A percentile compares a stretch with the other conserved stretches of the same genome.
phyloP scores from a whole-genome alignment of 2,329 filamentous ascomycete species.

The Calonectria ilicicola region DNA sequence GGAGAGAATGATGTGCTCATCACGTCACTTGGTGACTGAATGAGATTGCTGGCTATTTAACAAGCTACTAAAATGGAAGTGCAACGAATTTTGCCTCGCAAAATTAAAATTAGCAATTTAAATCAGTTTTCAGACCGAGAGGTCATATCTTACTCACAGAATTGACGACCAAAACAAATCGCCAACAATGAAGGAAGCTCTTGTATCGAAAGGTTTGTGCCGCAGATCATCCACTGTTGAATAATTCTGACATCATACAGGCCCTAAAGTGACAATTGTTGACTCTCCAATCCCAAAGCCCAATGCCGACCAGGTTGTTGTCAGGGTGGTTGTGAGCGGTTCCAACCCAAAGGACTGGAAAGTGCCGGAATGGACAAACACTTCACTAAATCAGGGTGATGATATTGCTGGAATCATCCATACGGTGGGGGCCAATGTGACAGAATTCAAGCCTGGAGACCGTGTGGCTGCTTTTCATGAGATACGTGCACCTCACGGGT shows the following conservation, averaged over 20 bases:
- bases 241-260: not conserved
- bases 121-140: not conserved
- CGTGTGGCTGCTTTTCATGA: not conserved
- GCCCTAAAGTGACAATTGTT: not conserved
- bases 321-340: not conserved
- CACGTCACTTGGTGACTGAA: not conserved
- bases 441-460: not conserved
- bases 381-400: not conserved
- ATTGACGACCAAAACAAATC: not conserved
- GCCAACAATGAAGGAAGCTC: not conserved
- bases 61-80: too few relatives aligned
- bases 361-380: not conserved
- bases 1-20: not conserved
- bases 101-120: too few relatives aligned
- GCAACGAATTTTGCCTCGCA: too few relatives aligned
- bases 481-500: not conserved
- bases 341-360: conserved; percentile 1
- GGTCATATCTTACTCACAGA: not conserved
- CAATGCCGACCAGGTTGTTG: not conserved
- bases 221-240: too few relatives aligned
- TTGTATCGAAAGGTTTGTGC: not conserved
- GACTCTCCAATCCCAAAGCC: not conserved
- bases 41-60: too few relatives aligned
- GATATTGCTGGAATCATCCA: not conserved
- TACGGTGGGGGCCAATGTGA: not conserved